Base-by-base conservation (phyloP, 352 stramenopile genomes). In the Elongisporangium prolatum region DNA sequence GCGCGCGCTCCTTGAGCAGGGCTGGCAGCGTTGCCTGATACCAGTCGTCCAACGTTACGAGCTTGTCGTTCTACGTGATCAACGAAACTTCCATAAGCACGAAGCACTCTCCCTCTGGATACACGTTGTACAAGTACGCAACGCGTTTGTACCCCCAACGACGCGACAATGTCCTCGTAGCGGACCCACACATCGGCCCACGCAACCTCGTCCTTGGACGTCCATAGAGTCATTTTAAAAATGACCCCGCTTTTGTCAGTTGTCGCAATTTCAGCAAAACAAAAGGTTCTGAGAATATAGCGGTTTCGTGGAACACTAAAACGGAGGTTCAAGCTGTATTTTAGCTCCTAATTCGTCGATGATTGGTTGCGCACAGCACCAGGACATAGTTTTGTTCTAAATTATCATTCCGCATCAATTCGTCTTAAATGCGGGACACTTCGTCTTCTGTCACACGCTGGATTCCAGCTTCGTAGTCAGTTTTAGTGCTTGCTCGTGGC, bases 41-140 rank as follows among this genome's bases (percentile, higher is more conserved):
- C 82, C 82, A 92, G 37, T 48, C 61, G 58, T 92, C 82, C 24
- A 92, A 64, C 57, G 63, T 68, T 50, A 67, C 71, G 22, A 92
- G 67, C 3, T 77, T 69, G 48, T 80, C 71, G 64, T 87, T 86
- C 76, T 91, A 56, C n/a, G 3, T 20, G 10, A 17, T 44, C n/a
- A 40, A 40, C 28, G 28, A 40, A 40, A 40, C 28, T 9, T 14
- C 9, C 28, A 13, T 40, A 17, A 65, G 11, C 17, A 48, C 20
- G 53, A 52, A 54, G 51, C 21, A 50, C n/a, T 44, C 52, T 57
- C 37, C 28, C 28, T 40, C 28, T 40, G 28, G 28, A 37, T 25
- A 48, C 53, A 8, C 48, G 20, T 24, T 38, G 25, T 20, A 16
- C 9, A 14, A 13, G 28, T 13, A 40, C 28, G 28, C 28, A 6